Evolutionary conservation across 352 stramenopile species (phyloP), one percentile per base, ranked within the genome.

Genomic region (Phytophthora hybrid): DNA sequence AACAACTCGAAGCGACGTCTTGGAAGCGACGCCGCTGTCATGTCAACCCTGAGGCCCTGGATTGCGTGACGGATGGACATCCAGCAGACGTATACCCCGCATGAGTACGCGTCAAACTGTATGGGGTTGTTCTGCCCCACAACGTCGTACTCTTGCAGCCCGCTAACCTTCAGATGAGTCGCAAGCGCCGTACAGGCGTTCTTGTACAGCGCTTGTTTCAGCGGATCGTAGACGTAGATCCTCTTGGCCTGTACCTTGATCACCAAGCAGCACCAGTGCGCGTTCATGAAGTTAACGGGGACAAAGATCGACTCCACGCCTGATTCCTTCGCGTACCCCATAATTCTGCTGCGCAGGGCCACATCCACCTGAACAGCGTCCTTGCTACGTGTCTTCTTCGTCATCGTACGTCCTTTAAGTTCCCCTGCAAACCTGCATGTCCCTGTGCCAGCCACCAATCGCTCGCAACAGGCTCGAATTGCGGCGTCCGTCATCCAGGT

Each of bases 401-500:
- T 13, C 10, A 13, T 41, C 34, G 10, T 41, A 11, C 34, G 10
- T 41, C 34, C 10, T 41, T 1, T 13, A 41, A 41, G 23, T 26
- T 26, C 23, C 34, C 34, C 34, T 5, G 34, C 34, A 41, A 41
- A 41, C 34, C 34, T 41, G 34, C 34, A 41, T 8, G 8, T 11
- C 10, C 8, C 8, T 1, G 10, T 41, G 10, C 10, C 10, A 11
- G 7, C 10, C 8, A 41, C 34, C 34, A 41, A 11, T 41, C 34
- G 34, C 10, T 41, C 34, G 34, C 34, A 41, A 8, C 7, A 41
- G 7, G 34, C 34, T 11, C 34, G 34, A 41, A 41, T 41, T 41
- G 32, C 10, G 71, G 19, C 4, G 26, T 41, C 16, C 0, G 53
- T 41, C 1, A 71, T 9, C 7, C 69, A 72, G 1, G 63, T 63